Conservation (phyloP, 495 filamentous ascomycete species). For the Penicillium lividum region DNA sequence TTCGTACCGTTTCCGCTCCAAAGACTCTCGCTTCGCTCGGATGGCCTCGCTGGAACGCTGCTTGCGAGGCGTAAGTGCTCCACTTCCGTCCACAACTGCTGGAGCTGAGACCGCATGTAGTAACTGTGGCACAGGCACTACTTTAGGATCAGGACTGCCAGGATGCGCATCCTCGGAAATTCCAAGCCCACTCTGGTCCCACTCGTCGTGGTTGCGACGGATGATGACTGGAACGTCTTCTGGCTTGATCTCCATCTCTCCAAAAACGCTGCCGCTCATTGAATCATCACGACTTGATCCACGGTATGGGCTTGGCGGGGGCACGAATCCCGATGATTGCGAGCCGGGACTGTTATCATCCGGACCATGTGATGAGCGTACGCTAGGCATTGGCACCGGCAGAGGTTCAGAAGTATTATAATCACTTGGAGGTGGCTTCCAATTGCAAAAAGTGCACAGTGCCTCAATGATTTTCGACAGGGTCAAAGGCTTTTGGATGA, state of each 20-base stretch:
- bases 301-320: constrained; percentile 71
- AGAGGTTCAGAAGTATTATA: constrained; percentile 46
- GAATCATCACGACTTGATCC: constrained; percentile 82
- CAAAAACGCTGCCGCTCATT: constrained; percentile 80
- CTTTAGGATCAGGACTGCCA: constrained; percentile 29
- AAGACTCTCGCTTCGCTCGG: constrained; percentile 70
- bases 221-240: constrained; percentile 79
- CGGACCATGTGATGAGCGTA: constrained; percentile 52
- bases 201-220: constrained; percentile 68
- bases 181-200: constrained; percentile 63
- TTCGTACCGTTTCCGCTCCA: constrained; percentile 74
- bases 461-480: constrained; percentile 84
- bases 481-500: constrained; percentile 95
- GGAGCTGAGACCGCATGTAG: constrained; percentile 70
- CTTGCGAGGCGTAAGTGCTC: constrained; percentile 54
- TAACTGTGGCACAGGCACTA: constrained; percentile 51
- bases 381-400: constrained; percentile 59
- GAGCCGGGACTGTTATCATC: constrained; percentile 85
- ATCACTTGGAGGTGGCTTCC: constrained; percentile 73
- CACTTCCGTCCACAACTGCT: constrained; percentile 54
- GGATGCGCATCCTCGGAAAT: constrained; percentile 57
- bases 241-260: constrained; percentile 77
- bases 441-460: constrained; percentile 81
- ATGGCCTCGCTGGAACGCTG: constrained; percentile 78
- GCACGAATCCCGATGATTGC: constrained; percentile 72